These are phyloP conservation scores for Helianthus annuus DNA, from an alignment of 129 eudicot species.

Conservation along the genomic window HanXRQr2.0-SUNRISE NC_035448.2:4984617-4985116, in stretches of 20 bases:
- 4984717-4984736: conserved; percentile 64
- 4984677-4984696: conserved; percentile 75
- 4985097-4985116: conserved; percentile 52
- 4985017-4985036: conserved; percentile 57
- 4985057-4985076: conserved; percentile 45
- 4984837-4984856: too few species aligned
- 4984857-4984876: background rate
- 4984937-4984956: conserved; percentile 56
- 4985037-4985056: conserved; percentile 56
- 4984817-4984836: too few species aligned
- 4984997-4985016: conserved; percentile 71
- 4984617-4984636: conserved; percentile 50
- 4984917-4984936: too few species aligned
- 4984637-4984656: conserved; percentile 68
- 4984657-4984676: conserved; percentile 64
- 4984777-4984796: conserved; percentile 14
- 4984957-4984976: conserved; percentile 46
- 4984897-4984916: too few species aligned
- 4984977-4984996: conserved; percentile 69
- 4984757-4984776: background rate
- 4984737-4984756: conserved; percentile 42
- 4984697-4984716: conserved; percentile 71
- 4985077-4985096: conserved; percentile 21
- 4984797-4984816: conserved; percentile 4
- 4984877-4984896: too few species aligned